Percentiles rank a stretch among this genome's conserved stretches.
phyloP scores from a whole-genome alignment of 345 rosid species.

The Leavenworthia alabamica region DNA sequence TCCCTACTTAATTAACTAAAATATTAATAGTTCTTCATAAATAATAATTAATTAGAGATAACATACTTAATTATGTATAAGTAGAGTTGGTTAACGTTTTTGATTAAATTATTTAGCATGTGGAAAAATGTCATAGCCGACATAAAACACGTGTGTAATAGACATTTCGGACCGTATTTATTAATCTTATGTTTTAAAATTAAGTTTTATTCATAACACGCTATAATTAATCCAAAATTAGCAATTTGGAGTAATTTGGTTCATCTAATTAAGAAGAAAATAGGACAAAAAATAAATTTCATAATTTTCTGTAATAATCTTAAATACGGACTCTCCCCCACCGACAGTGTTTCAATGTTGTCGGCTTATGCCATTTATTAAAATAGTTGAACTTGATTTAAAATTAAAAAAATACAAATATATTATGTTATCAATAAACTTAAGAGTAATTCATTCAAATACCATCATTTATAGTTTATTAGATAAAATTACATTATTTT shows the following conservation, averaged over 20 bases:
- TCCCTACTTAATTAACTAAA: not conserved
- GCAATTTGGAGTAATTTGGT: constrained; percentile 2
- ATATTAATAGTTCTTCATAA: not conserved
- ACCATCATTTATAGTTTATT: too few species aligned
- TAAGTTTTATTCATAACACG: not conserved
- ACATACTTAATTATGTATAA: constrained; percentile 4
- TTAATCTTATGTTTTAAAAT: too few species aligned
- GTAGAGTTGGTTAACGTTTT: not conserved
- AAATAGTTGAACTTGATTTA: not conserved
- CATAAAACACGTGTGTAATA: not conserved
- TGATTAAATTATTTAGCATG: not conserved
- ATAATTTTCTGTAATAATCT: constrained; percentile 17
- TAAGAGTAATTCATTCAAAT: too few species aligned
- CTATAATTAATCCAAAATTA: not conserved
- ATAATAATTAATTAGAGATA: constrained; percentile 28
- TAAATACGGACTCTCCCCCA: constrained; percentile 29
- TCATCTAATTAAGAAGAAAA: constrained; percentile 17
- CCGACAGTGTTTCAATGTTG: constrained; percentile 33
- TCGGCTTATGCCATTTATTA: constrained; percentile 19
- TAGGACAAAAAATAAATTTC: constrained; percentile 9
- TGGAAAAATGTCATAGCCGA: not conserved
- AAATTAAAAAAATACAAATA: too few species aligned
- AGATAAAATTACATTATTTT: too few species aligned
- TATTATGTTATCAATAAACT: too few species aligned
- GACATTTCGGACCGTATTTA: constrained; percentile 21